Conservation (phyloP, 176 grass and related monocot genomes). For the Alloteropsis semialata region DNA sequence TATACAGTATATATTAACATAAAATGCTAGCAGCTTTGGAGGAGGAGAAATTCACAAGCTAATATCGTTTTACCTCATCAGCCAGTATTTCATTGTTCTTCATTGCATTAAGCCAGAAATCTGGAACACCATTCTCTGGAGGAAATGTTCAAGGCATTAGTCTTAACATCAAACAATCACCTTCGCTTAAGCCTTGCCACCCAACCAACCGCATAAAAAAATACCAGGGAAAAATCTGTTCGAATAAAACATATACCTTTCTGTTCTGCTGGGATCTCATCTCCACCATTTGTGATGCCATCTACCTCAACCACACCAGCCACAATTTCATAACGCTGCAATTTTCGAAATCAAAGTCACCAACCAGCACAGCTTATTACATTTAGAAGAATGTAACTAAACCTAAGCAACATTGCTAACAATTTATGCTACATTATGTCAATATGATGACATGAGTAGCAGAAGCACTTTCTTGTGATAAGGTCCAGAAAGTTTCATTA, state of each 20-base stretch:
- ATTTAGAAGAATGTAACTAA: not conserved
- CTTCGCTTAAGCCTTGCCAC: not conserved
- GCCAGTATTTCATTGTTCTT: conserved; percentile 82
- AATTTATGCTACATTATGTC: not conserved
- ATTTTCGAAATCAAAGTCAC: conserved; percentile 13
- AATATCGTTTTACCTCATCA: conserved; percentile 56
- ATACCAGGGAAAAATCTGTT: not conserved
- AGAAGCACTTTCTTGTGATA: not conserved
- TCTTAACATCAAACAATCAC: not conserved
- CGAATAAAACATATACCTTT: conserved; percentile 19
- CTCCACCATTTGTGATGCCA: conserved; percentile 41
- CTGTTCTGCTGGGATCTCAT: conserved; percentile 37
- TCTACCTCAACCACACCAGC: conserved; percentile 76
- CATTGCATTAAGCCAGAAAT: conserved; percentile 97
- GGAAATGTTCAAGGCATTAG: not conserved
- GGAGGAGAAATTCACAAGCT: not conserved
- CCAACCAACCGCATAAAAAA: not conserved
- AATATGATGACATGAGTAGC: not conserved
- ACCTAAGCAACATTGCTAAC: not conserved
- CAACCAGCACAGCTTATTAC: not conserved
- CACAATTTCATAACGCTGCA: conserved; percentile 83
- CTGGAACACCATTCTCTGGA: conserved; percentile 71
- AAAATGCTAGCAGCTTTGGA: not conserved
- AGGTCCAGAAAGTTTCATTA: not conserved
- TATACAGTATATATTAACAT: not conserved